Evolutionary conservation across 805 yeast genomes (phyloP), one percentile per base, ranked within the genome.

Genomic region (Starmerella scarabaei): DNA sequence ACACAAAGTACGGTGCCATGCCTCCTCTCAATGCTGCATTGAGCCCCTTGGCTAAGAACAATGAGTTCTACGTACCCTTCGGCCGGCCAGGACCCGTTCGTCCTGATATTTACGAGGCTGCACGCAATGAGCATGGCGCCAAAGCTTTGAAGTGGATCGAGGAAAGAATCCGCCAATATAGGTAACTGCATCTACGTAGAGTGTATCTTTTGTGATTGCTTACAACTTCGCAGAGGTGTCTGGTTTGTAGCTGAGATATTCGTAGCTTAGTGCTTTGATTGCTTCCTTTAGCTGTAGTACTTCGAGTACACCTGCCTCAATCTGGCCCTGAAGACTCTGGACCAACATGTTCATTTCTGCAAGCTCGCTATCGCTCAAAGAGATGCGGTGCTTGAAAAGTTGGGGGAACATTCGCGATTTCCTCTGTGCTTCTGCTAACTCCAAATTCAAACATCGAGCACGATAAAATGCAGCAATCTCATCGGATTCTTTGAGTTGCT

Each of bases 1-100:
- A 52, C 6, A 38, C 60, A 5, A 47, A 48, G 29, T 58, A 58
- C 31, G 75, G 74, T 12, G 68, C 73, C 1, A 59, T 63, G 40
- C 51, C 72, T 8, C 71, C 64, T 44, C 51, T 67, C 16, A 67
- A 53, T 44, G 72, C 66, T 3, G 67, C 67, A 0, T 53, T 69
- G 36, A 47, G 53, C 21, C 71, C 72, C 4, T 53, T 57, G 9
- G 52, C 2, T 46, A 47, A 30, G 53, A 63, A 58, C 30, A 67
- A 67, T 2, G 56, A 52, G 21, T 67, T 59, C 48, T 48, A 64
- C 16, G 57, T 59, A 12, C 69, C 74, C 3, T 68, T 62, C 59
- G 74, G 75, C 1, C 42, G 52, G 3, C 48, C 59, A 12, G 69
- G 69, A 19, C 36, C 32, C 2, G 47, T 60, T 18, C 54, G 71